phyloP scores from a whole-genome alignment of 1,284 basidiomycete genomes.

The Leccinum laetum region DNA sequence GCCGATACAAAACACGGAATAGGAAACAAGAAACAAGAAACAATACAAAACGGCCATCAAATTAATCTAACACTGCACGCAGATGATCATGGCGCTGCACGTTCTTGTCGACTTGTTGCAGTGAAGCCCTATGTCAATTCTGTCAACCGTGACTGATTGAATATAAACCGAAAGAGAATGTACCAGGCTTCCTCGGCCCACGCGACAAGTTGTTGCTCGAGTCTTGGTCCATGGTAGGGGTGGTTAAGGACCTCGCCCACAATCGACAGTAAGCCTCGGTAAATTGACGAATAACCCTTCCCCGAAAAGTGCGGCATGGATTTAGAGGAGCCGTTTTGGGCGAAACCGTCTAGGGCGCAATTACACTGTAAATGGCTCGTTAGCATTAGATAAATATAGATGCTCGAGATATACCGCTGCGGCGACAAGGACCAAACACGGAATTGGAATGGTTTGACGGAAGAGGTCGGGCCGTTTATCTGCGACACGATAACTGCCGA shows the following conservation, averaged over 20 bases:
- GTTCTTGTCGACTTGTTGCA: too few species aligned
- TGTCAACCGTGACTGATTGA: not conserved
- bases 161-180: not conserved
- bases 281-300: not conserved
- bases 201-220: not conserved
- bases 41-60: too few species aligned
- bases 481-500: not conserved
- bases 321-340: not conserved
- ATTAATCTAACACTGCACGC: too few species aligned
- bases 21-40: too few species aligned
- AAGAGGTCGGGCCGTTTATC: not conserved
- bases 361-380: not conserved
- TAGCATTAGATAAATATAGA: not conserved
- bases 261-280: not conserved
- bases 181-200: slow-evolving; percentile 1
- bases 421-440: not conserved
- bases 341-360: not conserved
- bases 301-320: not conserved
- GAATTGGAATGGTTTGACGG: not conserved
- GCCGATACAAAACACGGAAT: too few species aligned
- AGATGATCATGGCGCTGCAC: too few species aligned
- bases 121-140: not conserved
- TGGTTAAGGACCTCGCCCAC: not conserved
- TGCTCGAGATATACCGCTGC: not conserved
- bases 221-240: not conserved